Evolutionary conservation across 441 rosid genomes (phyloP).

Genomic region (Pelargonium myrrhifolium): DNA sequence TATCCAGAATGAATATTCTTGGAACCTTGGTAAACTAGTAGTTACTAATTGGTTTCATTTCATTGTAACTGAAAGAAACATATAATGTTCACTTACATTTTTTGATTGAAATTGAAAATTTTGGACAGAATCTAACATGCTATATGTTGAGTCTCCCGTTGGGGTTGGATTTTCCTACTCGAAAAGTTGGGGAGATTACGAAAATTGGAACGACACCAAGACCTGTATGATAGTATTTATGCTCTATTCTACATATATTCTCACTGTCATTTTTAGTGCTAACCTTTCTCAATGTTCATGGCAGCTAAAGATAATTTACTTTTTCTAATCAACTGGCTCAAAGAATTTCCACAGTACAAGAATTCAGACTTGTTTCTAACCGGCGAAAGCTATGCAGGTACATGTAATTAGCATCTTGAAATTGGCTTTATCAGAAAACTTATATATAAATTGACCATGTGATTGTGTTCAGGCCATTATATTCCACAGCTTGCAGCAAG

Average conservation of each 20-base stretch:
- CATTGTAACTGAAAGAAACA: too few relatives aligned
- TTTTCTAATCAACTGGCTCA: constrained; percentile 32
- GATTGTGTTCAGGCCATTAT: constrained; percentile 27
- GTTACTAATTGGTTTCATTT: too few relatives aligned
- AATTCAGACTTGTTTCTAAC: constrained; percentile 26
- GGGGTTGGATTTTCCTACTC: constrained; percentile 39
- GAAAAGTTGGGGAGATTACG: constrained; percentile 27
- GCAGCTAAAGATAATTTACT: constrained; percentile 31
- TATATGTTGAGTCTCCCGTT: constrained; percentile 32
- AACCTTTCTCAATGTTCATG: background rate
- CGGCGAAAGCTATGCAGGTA: constrained; percentile 43
- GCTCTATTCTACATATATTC: too few relatives aligned
- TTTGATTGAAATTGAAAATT: background rate
- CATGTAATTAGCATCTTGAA: too few relatives aligned
- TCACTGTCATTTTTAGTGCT: too few relatives aligned
- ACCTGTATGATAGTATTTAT: constrained; percentile 15
- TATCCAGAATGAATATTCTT: constrained; percentile 28
- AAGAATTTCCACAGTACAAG: constrained; percentile 29
- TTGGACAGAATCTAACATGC: constrained; percentile 31
- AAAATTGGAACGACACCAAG: constrained; percentile 24
- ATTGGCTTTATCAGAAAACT: too few relatives aligned
- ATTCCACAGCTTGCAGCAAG: constrained; percentile 33
- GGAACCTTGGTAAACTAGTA: constrained; percentile 26
- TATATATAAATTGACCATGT: too few relatives aligned
- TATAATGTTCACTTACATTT: too few relatives aligned